Percentiles rank a stretch among this genome's conserved stretches.
Conservation (phyloP, 2,329 filamentous ascomycete species). For the Emmonsia crescens region DNA sequence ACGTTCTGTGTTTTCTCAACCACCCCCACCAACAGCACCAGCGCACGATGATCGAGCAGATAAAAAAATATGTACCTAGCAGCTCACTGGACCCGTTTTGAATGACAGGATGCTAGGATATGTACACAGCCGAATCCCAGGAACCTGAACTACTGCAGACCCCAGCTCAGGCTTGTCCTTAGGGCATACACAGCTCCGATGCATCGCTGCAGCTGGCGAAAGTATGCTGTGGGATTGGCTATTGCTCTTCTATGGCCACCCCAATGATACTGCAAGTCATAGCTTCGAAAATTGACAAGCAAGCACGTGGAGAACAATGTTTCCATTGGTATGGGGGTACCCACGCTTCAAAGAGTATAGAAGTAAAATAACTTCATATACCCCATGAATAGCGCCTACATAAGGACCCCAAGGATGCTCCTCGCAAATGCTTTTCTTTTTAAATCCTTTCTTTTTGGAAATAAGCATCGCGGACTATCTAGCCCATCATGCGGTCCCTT, state of each 20-base stretch:
- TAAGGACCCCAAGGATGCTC: neutral
- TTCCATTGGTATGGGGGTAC: neutral
- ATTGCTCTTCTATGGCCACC: neutral
- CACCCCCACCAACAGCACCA: neutral
- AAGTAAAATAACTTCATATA: neutral
- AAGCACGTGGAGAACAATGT: neutral
- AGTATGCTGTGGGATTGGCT: neutral
- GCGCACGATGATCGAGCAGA: neutral
- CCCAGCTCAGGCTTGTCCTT: neutral
- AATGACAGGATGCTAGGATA: neutral
- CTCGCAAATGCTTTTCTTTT: neutral
- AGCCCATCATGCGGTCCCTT: slow-evolving; percentile 18
- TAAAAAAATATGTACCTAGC: neutral
- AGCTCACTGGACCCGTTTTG: neutral
- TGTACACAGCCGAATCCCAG: neutral
- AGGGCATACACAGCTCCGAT: neutral
- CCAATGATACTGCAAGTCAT: neutral
- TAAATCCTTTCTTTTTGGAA: neutral
- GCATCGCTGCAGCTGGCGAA: neutral
- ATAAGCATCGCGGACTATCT: slow-evolving; percentile 1
- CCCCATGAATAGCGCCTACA: neutral
- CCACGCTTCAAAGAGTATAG: neutral
- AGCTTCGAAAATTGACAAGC: neutral
- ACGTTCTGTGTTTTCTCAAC: neutral
- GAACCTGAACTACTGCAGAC: neutral